Percentiles rank a stretch among this genome's conserved stretches.
Conservation (phyloP, 2,329 filamentous ascomycete genomes). For the Thermoascus crustaceus region DNA sequence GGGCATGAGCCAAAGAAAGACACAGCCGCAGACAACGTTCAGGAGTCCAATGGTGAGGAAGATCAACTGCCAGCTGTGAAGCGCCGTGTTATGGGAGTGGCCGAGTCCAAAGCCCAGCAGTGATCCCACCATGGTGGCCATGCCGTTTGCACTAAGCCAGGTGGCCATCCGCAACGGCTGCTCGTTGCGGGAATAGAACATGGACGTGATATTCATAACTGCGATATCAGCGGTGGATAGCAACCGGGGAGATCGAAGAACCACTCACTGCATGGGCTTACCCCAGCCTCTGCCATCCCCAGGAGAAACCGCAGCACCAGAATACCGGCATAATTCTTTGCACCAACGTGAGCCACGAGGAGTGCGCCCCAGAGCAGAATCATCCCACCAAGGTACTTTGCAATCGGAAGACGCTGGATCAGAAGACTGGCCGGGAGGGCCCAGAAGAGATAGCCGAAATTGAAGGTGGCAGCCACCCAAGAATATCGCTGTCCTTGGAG, state of each 20-base stretch:
- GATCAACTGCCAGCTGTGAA: constrained; percentile 37
- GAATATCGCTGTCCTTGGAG: constrained; percentile 27
- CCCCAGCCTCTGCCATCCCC: constrained; percentile 23
- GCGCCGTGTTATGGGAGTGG: too few species aligned
- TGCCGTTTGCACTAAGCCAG: constrained; percentile 15
- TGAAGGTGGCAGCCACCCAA: constrained; percentile 37
- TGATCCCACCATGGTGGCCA: constrained; percentile 14
- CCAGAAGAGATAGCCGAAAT: constrained; percentile 39
- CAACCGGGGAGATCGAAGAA: too few species aligned
- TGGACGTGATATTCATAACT: constrained; percentile 14
- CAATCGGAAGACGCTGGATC: constrained; percentile 28
- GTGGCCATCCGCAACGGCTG: constrained; percentile 15
- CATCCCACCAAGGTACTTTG: constrained; percentile 26
- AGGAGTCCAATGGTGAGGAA: constrained; percentile 34
- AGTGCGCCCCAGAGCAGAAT: constrained; percentile 26
- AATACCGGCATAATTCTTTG: constrained; percentile 24
- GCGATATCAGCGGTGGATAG: too few species aligned
- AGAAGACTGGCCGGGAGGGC: constrained; percentile 28
- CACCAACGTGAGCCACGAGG: constrained; percentile 18
- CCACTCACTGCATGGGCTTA: too few species aligned
- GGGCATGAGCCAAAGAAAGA: constrained; percentile 29
- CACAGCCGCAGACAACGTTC: constrained; percentile 37
- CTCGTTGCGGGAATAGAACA: constrained; percentile 16
- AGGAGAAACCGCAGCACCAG: constrained; percentile 36
- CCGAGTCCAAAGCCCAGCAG: constrained; percentile 15